Evolutionary conservation across 306 rosid species (phyloP).

Genomic region (cucumber (Cucumis sativus)): DNA sequence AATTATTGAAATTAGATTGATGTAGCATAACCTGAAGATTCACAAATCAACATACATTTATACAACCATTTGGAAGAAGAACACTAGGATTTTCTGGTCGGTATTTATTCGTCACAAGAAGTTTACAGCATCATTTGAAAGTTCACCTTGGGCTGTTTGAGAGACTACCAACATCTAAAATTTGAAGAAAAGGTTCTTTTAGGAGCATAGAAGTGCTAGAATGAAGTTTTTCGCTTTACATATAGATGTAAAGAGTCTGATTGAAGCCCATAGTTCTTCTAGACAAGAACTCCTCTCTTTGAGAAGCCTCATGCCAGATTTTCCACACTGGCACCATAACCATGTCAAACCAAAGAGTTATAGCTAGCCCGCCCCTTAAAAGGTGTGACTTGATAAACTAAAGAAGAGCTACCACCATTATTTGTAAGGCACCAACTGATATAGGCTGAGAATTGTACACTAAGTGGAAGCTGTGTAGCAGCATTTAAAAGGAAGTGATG

Average conservation of each 20-base stretch:
- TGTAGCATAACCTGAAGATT: no score
- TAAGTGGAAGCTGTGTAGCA: not conserved
- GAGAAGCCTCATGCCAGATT: not conserved
- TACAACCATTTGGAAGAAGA: no score
- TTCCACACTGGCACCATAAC: not conserved
- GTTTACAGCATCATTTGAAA: not conserved
- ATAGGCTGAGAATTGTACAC: not conserved
- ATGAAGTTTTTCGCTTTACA: no score
- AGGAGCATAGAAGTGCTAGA: not conserved
- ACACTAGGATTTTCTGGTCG: not conserved
- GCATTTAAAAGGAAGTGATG: not conserved
- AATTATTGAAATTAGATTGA: no score
- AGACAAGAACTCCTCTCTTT: not conserved
- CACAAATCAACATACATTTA: no score
- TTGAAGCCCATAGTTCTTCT: no score
- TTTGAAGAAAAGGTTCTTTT: not conserved
- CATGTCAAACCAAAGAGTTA: not conserved
- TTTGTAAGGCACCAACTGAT: not conserved
- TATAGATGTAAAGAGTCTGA: no score
- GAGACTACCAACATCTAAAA: not conserved
- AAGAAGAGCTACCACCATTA: not conserved
- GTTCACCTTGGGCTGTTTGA: not conserved
- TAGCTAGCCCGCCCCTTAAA: not conserved
- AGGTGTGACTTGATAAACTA: not conserved
- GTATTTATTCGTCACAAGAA: not conserved